Percentiles rank a stretch among this genome's conserved stretches.
These are phyloP conservation scores for Hura crepitans DNA, from an alignment of 441 rosid species.

Conservation along the genomic window DNA sequence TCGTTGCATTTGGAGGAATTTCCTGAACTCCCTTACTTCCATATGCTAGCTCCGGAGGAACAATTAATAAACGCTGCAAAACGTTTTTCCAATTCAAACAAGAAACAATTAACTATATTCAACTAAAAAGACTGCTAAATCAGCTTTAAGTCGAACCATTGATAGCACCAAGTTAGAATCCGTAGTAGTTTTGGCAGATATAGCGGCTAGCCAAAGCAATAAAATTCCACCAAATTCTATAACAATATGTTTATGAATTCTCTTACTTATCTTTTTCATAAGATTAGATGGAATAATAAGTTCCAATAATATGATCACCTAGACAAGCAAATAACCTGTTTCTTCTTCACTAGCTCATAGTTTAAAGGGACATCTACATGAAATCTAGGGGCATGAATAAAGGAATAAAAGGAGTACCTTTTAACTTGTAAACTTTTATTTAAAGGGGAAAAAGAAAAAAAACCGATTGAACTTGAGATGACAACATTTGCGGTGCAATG, in stretches of 20 bases:
- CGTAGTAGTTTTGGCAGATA: neutral
- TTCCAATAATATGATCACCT: neutral
- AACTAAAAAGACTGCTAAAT: neutral
- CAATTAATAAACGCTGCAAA: constrained; percentile 66
- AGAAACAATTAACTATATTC: neutral
- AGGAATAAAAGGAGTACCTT: neutral
- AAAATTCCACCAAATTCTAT: neutral
- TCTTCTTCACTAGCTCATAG: neutral
- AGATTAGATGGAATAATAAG: neutral
- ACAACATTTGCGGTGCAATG: neutral
- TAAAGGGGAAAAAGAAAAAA: too few relatives aligned
- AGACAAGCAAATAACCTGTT: neutral
- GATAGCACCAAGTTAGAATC: neutral
- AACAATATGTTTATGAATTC: neutral
- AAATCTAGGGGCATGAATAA: neutral
- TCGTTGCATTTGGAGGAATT: constrained; percentile 59
- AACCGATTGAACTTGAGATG: neutral
- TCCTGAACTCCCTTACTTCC: constrained; percentile 62
- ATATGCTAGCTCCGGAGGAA: constrained; percentile 82
- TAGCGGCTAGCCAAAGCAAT: neutral
- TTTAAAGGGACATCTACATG: neutral
- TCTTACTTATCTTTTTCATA: neutral
- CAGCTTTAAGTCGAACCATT: constrained; percentile 13
- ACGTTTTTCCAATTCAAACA: neutral
- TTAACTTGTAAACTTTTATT: neutral